phyloP scores from a whole-genome alignment of 495 filamentous ascomycete genomes.

The Lichenothelia convexa region DNA sequence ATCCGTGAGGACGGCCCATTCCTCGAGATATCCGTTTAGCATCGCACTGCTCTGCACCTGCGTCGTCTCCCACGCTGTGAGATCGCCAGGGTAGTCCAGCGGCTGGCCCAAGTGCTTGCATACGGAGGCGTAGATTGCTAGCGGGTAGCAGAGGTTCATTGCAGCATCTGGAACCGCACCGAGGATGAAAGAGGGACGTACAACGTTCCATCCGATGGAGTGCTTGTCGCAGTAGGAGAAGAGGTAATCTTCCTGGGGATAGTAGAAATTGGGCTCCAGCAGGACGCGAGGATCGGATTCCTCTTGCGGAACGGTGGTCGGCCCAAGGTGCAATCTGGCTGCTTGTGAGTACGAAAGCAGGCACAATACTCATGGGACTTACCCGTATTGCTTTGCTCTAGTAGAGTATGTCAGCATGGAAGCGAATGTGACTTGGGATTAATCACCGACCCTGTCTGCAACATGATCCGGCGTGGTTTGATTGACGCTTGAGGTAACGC shows the following conservation, averaged over 20 bases:
- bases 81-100: slow-evolving; percentile 26
- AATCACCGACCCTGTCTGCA: too few species aligned
- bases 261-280: slow-evolving; percentile 34
- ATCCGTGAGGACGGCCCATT: slow-evolving; percentile 30
- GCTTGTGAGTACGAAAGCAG: background rate
- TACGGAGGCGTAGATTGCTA: slow-evolving; percentile 31
- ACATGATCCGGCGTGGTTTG: slow-evolving; percentile 28
- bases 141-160: slow-evolving; percentile 31
- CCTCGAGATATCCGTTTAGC: slow-evolving; percentile 30
- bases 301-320: slow-evolving; percentile 23
- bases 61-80: slow-evolving; percentile 24
- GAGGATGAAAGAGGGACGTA: slow-evolving; percentile 28
- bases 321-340: slow-evolving; percentile 28
- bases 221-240: slow-evolving; percentile 17
- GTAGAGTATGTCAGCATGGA: too few species aligned
- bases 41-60: slow-evolving; percentile 22
- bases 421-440: too few species aligned
- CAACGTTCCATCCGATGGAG: slow-evolving; percentile 21
- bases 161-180: slow-evolving; percentile 31
- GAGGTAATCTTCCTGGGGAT: slow-evolving; percentile 31
- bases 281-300: slow-evolving; percentile 27
- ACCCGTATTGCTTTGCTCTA: slow-evolving; percentile 32
- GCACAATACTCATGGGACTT: background rate
- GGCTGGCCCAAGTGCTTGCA: slow-evolving; percentile 19
- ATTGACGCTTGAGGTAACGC: slow-evolving; percentile 24